These are phyloP conservation scores for Pseudisothecium myosuroides DNA, from an alignment of 225 moss, liverwort and hornwort genomes.

Conservation along the genomic window DNA sequence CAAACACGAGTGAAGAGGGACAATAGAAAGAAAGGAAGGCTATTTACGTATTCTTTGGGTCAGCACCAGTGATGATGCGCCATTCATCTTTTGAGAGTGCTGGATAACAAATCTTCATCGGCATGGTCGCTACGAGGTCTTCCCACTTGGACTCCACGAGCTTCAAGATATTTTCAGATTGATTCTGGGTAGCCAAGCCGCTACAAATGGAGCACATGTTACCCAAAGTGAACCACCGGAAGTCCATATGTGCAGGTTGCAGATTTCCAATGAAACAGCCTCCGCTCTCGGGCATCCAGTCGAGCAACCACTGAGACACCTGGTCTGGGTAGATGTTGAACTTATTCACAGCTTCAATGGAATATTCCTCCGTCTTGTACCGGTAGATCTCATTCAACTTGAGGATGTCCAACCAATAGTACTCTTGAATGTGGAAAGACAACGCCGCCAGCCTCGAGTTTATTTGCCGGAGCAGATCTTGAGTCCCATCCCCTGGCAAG, in stretches of 20 bases:
- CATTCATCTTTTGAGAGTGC: slow-evolving; percentile 72
- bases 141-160: slow-evolving; percentile 71
- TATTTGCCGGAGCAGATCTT: slow-evolving; percentile 43
- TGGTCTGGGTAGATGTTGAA: slow-evolving; percentile 96
- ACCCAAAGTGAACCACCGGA: slow-evolving; percentile 79
- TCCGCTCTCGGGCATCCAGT: slow-evolving; percentile 77
- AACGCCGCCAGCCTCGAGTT: slow-evolving; percentile 64
- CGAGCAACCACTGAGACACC: slow-evolving; percentile 77
- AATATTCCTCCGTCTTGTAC: slow-evolving; percentile 92
- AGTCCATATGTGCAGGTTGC: slow-evolving; percentile 98
- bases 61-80: slow-evolving; percentile 87
- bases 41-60: slow-evolving; percentile 84
- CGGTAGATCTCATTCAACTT: slow-evolving; percentile 86
- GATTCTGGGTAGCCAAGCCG: slow-evolving; percentile 57
- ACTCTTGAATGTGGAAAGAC: slow-evolving; percentile 82
- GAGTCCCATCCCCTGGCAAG: slow-evolving; percentile 51
- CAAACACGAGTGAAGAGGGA: background rate
- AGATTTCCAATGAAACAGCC: slow-evolving; percentile 91
- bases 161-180: slow-evolving; percentile 56
- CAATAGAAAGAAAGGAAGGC: background rate
- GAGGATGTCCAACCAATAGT: slow-evolving; percentile 75
- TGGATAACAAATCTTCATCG: slow-evolving; percentile 78
- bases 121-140: slow-evolving; percentile 77
- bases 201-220: slow-evolving; percentile 79
- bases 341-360: slow-evolving; percentile 78